A percentile compares a stretch with the other conserved stretches of the same genome.
These are phyloP conservation scores for Neonectria ditissima DNA, from an alignment of 2,329 filamentous ascomycete genomes.

Conservation along the genomic window DNA sequence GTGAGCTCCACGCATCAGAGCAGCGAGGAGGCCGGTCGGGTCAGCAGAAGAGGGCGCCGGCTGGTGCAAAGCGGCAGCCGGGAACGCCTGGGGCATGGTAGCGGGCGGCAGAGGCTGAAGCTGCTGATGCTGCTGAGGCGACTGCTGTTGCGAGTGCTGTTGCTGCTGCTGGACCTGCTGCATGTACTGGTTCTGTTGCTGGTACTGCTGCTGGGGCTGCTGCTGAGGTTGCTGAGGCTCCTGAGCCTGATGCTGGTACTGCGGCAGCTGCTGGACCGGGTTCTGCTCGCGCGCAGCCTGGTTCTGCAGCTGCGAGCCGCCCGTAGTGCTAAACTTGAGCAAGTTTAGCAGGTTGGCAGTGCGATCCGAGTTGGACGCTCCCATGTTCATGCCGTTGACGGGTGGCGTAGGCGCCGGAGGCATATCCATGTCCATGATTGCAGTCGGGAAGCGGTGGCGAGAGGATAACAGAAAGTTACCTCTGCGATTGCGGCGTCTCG, in stretches of 20 bases:
- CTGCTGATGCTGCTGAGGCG: constrained; percentile 33
- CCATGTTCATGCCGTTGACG: constrained; percentile 53
- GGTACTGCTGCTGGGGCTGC: constrained; percentile 40
- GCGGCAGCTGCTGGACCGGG: constrained; percentile 22
- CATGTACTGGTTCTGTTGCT: constrained; percentile 43
- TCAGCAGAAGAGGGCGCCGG: constrained; percentile 68
- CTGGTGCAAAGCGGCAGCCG: constrained; percentile 63
- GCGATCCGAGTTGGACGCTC: constrained; percentile 57
- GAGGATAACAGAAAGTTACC: constrained; percentile 20
- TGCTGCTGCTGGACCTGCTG: constrained; percentile 41
- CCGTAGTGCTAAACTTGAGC: constrained; percentile 67
- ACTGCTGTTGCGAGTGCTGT: constrained; percentile 39
- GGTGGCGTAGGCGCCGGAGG: constrained; percentile 65
- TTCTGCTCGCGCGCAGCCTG: constrained; percentile 45
- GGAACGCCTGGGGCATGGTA: constrained; percentile 42
- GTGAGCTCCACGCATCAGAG: constrained; percentile 69
- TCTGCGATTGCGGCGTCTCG: constrained; percentile 6
- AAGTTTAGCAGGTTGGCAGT: constrained; percentile 69
- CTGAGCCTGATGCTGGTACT: constrained; percentile 38
- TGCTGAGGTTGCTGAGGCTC: constrained; percentile 38
- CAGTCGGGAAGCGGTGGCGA: constrained; percentile 36
- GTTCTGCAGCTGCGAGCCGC: constrained; percentile 50
- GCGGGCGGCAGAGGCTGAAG: constrained; percentile 40
- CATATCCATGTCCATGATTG: constrained; percentile 54
- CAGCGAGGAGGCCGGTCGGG: constrained; percentile 68